Percentiles rank a stretch among this genome's conserved stretches.
phyloP scores from a whole-genome alignment of 1,284 basidiomycete genomes.

The Leccinum laetum region DNA sequence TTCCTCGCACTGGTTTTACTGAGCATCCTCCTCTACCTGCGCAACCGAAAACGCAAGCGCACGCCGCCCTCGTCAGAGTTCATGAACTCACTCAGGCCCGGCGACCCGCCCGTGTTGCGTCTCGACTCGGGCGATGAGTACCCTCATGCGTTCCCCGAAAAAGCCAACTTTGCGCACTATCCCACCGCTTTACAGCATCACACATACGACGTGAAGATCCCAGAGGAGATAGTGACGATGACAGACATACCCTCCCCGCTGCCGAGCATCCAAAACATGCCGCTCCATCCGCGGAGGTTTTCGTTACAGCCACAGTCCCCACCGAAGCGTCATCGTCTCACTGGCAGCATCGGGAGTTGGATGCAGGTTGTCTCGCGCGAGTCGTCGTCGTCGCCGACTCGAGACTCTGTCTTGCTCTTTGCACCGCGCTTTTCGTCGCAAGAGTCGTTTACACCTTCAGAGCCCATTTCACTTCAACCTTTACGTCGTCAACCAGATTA shows the following conservation, averaged over 20 bases:
- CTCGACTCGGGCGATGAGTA: slow-evolving; percentile 26
- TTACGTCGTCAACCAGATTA: slow-evolving; percentile 25
- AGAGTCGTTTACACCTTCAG: slow-evolving; percentile 1
- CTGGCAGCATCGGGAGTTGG: slow-evolving; percentile 24
- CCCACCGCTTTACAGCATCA: slow-evolving; percentile 3
- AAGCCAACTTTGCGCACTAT: slow-evolving; percentile 10
- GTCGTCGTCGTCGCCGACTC: slow-evolving; percentile 4
- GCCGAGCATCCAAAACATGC: slow-evolving; percentile 19
- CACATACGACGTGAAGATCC: slow-evolving; percentile 13
- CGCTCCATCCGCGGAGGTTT: slow-evolving; percentile 20
- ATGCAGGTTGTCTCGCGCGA: slow-evolving; percentile 3
- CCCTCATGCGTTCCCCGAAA: slow-evolving; percentile 19
- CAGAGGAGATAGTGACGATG: slow-evolving; percentile 10
- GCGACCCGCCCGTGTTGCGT: slow-evolving; percentile 27
- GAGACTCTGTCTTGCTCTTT: slow-evolving; percentile 11
- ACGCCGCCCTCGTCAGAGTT: slow-evolving; percentile 54
- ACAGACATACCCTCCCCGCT: slow-evolving; percentile 14
- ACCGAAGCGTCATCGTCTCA: slow-evolving; percentile 1
- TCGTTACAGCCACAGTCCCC: slow-evolving; percentile 12
- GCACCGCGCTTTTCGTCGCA: slow-evolving; percentile 15
- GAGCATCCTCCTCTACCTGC: slow-evolving; percentile 33
- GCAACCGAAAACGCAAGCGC: slow-evolving; percentile 37
- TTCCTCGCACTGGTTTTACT: slow-evolving; percentile 30
- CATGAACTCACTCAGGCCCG: slow-evolving; percentile 26
- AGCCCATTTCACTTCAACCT: slow-evolving; percentile 17